Evolutionary conservation across 192 early-diverging fungal genomes (phyloP), one percentile per base, ranked within the genome.

Genomic region (Coemansia sp.): DNA sequence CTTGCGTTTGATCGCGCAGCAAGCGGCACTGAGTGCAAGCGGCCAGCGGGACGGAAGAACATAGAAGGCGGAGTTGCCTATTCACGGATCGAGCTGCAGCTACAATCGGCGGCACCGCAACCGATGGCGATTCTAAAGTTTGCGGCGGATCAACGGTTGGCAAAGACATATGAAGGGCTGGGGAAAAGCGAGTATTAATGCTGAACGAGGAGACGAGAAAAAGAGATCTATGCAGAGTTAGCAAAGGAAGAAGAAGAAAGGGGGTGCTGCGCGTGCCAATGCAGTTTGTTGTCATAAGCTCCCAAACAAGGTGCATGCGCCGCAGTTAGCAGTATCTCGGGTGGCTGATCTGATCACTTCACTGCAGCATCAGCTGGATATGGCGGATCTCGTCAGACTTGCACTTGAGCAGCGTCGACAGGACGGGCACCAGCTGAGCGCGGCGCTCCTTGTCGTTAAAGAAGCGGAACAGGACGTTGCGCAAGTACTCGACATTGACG

Each of bases 381-480:
- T 79, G 63, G 58, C 68, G 78, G 29, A 82, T 58, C 27, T 89
- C 87, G 3, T 89, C 85, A 2, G 80, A 69, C 25, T 79, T 77
- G 63, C 84, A 83, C 33, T 79, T 70, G 1, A 89, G 63, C 26
- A 89, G 58, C 64, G 80, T 83, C 4, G 75, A 82, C 17, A 89
- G 58, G 1, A 85, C 87, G 2, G 79, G 81, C 8, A 89, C 60
- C 56, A 89, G 70, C 53, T 89, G 87, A 15, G 56, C 14, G n/a
- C 77, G 58, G n/a, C 70, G 71, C 9, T 74, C 66, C 53, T 69
- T 72, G 63, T 69, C 66, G 45, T 79, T 69, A 32, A 79, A 65
- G 45, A 79, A 79, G 11, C 63, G 57, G 48, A 79, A 65, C 47
- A 79, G 36, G 17, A 79, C 77, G 13, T 79, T 68, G 37, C 77